These are phyloP conservation scores for Hirschioporus abietinus DNA, from an alignment of 768 basidiomycete species.

Conservation along the genomic window DNA sequence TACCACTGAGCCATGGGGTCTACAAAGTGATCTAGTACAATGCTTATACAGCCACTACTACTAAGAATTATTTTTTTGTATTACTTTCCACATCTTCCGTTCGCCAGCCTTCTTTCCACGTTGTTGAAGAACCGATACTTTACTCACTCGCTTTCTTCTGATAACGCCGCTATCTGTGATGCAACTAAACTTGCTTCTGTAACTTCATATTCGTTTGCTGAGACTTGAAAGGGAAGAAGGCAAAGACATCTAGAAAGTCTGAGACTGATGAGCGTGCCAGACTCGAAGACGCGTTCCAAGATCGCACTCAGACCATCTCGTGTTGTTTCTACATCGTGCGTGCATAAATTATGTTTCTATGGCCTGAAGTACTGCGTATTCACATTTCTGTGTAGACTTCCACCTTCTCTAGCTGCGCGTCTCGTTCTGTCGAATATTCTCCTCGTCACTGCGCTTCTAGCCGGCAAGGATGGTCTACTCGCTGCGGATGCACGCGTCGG, in stretches of 20 bases:
- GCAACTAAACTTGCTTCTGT: neutral
- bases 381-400: slow-evolving; percentile 36
- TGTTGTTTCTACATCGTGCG: slow-evolving; percentile 19
- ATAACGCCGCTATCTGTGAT: neutral
- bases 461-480: slow-evolving; percentile 63
- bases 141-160: neutral
- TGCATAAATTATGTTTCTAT: slow-evolving; percentile 10
- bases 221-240: neutral
- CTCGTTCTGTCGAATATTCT: slow-evolving; percentile 58
- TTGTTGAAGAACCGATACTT: neutral
- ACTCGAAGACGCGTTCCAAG: slow-evolving; percentile 32
- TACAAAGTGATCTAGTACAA: neutral
- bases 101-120: neutral
- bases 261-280: slow-evolving; percentile 22
- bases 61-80: no score
- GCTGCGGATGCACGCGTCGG: slow-evolving; percentile 49
- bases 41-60: no score
- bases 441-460: slow-evolving; percentile 56
- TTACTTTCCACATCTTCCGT: no score
- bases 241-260: neutral
- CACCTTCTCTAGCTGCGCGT: slow-evolving; percentile 46
- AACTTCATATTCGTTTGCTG: neutral
- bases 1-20: neutral
- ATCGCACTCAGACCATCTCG: slow-evolving; percentile 24
- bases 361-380: slow-evolving; percentile 15